These are phyloP conservation scores for Lavandula angustifolia DNA, from an alignment of 257 asterid genomes.

Conservation along the genomic window DNA sequence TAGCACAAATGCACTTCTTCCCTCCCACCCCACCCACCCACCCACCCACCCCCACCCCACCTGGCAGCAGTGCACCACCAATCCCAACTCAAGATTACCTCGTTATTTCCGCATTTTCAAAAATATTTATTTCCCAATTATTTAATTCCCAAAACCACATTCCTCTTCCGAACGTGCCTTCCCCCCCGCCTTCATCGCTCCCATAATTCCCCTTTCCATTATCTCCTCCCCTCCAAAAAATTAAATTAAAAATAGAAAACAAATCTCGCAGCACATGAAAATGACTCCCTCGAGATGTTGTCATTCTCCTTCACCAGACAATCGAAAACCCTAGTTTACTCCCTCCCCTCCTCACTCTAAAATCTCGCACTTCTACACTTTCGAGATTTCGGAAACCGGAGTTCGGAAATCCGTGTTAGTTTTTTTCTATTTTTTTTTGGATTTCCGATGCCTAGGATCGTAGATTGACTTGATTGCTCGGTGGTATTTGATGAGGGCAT, in stretches of 20 bases:
- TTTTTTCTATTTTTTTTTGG: background rate
- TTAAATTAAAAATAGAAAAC: background rate
- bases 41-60: too few species aligned
- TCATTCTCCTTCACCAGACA: conserved; percentile 14
- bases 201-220: conserved; percentile 17
- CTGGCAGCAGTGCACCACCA: too few species aligned
- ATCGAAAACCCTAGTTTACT: conserved; percentile 44
- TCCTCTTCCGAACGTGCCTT: conserved; percentile 36
- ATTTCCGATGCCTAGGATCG: conserved; percentile 43
- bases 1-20: too few species aligned
- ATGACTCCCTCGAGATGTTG: conserved; percentile 36
- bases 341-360: conserved; percentile 25
- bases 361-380: conserved; percentile 13
- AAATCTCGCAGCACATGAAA: conserved; percentile 21
- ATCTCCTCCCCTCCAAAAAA: background rate
- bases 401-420: background rate
- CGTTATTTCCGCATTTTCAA: conserved; percentile 35
- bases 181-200: conserved; percentile 53
- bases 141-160: conserved; percentile 20
- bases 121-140: conserved; percentile 6
- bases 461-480: conserved; percentile 27
- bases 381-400: conserved; percentile 34
- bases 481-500: conserved; percentile 58
- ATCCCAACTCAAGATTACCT: conserved; percentile 36
- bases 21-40: too few species aligned